Evolutionary conservation across 805 yeast species (phyloP).

Genomic region (Saccharomyces kudriavzevii): DNA sequence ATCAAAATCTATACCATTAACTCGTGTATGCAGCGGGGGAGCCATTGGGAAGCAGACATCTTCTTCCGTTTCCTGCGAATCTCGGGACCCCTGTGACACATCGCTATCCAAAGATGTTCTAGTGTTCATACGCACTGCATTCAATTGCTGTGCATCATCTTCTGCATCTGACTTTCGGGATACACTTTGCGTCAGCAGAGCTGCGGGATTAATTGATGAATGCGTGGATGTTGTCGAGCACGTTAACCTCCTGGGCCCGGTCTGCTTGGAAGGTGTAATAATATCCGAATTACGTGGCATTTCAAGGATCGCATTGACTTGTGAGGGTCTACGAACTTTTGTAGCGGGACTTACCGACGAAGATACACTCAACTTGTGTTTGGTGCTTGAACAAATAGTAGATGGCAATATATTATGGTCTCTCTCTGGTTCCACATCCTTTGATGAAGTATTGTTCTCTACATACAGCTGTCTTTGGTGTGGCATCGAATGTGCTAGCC

Average conservation of each 20-base stretch:
- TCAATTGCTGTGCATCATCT: background rate
- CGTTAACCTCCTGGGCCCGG: background rate
- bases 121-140: background rate
- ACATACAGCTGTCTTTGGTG: conserved; percentile 37
- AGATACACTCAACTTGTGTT: background rate
- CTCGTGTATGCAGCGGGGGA: conserved; percentile 43
- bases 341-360: background rate
- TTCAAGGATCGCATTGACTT: background rate
- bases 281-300: background rate
- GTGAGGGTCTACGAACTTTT: background rate
- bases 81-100: conserved; percentile 62
- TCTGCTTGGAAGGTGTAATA: background rate
- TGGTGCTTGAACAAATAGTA: background rate
- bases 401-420: background rate
- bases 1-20: conserved; percentile 76
- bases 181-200: background rate
- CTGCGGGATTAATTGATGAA: conserved; percentile 4
- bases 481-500: conserved; percentile 33
- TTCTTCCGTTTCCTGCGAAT: conserved; percentile 83
- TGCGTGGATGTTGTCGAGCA: conserved; percentile 3
- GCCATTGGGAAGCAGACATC: conserved; percentile 93
- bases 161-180: background rate
- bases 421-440: background rate
- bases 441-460: background rate
- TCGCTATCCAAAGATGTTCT: conserved; percentile 40